Evolutionary conservation across 1,284 basidiomycete genomes (phyloP).

Genomic region (Puccinia triticina): DNA sequence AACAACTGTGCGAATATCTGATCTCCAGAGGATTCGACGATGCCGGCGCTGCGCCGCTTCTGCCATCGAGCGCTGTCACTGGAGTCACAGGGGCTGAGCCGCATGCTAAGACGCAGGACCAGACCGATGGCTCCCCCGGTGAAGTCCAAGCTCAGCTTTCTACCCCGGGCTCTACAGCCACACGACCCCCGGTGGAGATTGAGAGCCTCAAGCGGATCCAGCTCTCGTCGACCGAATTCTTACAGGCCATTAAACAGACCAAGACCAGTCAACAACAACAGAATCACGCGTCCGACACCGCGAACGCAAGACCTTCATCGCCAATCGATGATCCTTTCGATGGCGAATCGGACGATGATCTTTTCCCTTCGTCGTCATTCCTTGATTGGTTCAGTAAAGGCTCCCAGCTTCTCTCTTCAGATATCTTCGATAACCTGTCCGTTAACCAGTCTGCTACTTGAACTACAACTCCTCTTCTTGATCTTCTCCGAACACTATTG

Average conservation of each 20-base stretch:
- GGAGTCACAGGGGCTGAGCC: not conserved
- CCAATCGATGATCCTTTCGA: not conserved
- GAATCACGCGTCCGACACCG: not conserved
- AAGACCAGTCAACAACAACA: not conserved
- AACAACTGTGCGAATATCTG: slow-evolving; percentile 19
- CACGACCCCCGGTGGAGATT: not conserved
- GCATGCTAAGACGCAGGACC: not conserved
- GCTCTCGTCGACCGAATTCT: slow-evolving; percentile 5
- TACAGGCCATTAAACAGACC: slow-evolving; percentile 2
- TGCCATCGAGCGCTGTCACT: not conserved
- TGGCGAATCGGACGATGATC: not conserved
- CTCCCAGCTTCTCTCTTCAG: not conserved
- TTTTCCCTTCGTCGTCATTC: not conserved
- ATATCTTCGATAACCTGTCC: not conserved
- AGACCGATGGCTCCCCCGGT: not conserved
- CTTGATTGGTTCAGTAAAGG: slow-evolving; percentile 7
- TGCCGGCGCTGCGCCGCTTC: no score
- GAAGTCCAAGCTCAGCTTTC: not conserved
- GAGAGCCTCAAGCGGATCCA: slow-evolving; percentile 7
- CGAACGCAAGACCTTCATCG: no score
- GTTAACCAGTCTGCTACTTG: not conserved
- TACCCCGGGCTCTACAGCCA: not conserved
- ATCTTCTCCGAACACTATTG: no score
- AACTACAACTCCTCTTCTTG: not conserved
- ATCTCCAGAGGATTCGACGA: not conserved